These are phyloP conservation scores for Iris pallida DNA, from an alignment of 116 monocot species.

Conservation along the genomic window DNA sequence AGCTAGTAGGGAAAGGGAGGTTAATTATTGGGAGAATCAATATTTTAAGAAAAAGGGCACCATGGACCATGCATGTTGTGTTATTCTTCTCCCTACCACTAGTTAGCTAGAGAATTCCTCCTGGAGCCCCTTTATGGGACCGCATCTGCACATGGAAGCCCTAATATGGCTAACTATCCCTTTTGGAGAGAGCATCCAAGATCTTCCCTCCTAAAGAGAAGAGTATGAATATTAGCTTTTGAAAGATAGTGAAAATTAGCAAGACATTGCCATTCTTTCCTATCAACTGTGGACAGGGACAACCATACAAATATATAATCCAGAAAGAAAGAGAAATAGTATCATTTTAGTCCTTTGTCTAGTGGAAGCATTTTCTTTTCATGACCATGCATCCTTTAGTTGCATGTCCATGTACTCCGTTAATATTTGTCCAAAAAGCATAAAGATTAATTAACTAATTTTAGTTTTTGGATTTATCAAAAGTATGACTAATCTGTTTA, in stretches of 20 bases:
- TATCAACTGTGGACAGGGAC: conserved; percentile 6
- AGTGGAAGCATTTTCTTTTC: no score
- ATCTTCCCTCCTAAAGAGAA: conserved; percentile 38
- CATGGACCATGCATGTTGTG: no score
- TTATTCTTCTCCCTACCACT: conserved; percentile 42
- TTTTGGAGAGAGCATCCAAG: conserved; percentile 38
- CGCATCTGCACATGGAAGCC: conserved; percentile 28
- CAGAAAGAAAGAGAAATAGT: no score
- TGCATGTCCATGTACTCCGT: no score
- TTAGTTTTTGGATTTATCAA: no score
- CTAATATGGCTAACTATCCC: conserved; percentile 16
- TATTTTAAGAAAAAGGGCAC: conserved; percentile 12
- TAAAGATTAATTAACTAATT: no score
- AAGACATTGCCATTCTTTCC: conserved; percentile 27
- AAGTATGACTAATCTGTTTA: no score
- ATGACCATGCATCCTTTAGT: no score
- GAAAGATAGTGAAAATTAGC: conserved; percentile 2
- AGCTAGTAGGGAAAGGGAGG: not conserved
- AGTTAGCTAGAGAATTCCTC: conserved; percentile 20
- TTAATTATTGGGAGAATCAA: conserved; percentile 21
- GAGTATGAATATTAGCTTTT: conserved; percentile 29
- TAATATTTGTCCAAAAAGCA: no score
- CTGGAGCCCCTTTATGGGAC: conserved; percentile 53
- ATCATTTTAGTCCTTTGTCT: no score
- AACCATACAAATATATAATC: not conserved